These are phyloP conservation scores for Lepidium africanum DNA, from an alignment of 345 rosid genomes.

Conservation along the genomic window DNA sequence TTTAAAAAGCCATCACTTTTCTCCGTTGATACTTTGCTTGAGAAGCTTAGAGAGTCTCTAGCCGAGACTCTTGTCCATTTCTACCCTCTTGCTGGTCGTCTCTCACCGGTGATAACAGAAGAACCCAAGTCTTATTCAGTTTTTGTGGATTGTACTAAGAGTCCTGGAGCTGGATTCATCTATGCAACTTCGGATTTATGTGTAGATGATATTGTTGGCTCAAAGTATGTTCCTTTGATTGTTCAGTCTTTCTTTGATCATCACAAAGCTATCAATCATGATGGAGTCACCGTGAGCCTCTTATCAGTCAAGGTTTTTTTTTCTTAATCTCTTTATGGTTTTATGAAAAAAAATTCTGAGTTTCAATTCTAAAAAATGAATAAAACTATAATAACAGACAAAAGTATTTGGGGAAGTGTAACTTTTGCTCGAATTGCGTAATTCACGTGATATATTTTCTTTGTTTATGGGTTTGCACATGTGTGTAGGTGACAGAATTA, in stretches of 20 bases:
- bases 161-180: slow-evolving; percentile 64
- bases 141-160: slow-evolving; percentile 46
- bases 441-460: not conserved
- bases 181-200: slow-evolving; percentile 39
- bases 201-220: slow-evolving; percentile 33
- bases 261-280: slow-evolving; percentile 15
- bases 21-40: slow-evolving; percentile 32
- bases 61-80: slow-evolving; percentile 65
- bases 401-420: too few species aligned
- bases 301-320: not conserved
- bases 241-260: slow-evolving; percentile 23
- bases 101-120: slow-evolving; percentile 21
- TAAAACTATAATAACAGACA: too few species aligned
- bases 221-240: slow-evolving; percentile 15
- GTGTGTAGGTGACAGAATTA: slow-evolving; percentile 53
- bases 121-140: slow-evolving; percentile 37
- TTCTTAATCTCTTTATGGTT: too few species aligned
- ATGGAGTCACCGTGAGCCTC: slow-evolving; percentile 15
- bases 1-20: slow-evolving; percentile 49
- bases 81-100: slow-evolving; percentile 75
- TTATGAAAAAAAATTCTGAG: too few species aligned
- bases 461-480: slow-evolving; percentile 38
- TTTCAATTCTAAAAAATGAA: too few species aligned
- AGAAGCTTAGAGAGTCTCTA: slow-evolving; percentile 43
- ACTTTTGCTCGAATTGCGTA: too few species aligned